Evolutionary conservation across 805 yeast species (phyloP), one percentile per base, ranked within the genome.

Genomic region (Komagataella ulmi): DNA sequence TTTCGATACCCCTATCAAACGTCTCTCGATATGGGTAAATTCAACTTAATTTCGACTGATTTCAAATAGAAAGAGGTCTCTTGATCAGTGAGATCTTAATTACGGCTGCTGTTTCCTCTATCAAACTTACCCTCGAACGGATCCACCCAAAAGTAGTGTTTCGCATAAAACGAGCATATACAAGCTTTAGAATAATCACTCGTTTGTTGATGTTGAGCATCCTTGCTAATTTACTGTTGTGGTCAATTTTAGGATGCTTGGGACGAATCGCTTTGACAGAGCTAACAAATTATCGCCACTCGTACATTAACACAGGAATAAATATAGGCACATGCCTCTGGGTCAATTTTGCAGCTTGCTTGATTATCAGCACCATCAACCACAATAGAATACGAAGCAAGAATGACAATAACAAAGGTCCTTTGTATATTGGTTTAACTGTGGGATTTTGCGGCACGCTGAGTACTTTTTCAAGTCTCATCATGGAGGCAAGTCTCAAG

Each of bases 371-470:
- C 0, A 54, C 75, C 46, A 57, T 70, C 3, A 70, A 69, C 3
- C 51, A 53, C 36, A 23, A 49, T 6, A 21, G 24, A 30, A 17
- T 43, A 14, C 36, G 7, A 21, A 43, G 45, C 44, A 46, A 48
- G 40, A 14, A 30, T 12, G 40, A 30, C 14, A 30, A 8, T 14
- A 30, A 12, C 40, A 30, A 30, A 10, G 40, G 40, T 3, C 75
- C 79, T 0, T 54, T 85, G 0, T 80, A 77, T 55, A 67, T 71
- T 2, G 88, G 86, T 0, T 55, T 86, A 6, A 78, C 90, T 0
- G 79, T 89, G 0, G 97, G 96, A 0, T 81, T 79, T 59, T 88
- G 96, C 65, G 97, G 97, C 0, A 73, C 88, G 0, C 69, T 83
- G 45, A 85, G 96, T 1, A 84, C 96, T 1, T 87, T 86, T 58